Evolutionary conservation across 2,329 filamentous ascomycete genomes (phyloP).

Genomic region (Rhexocercosporidium sp.): DNA sequence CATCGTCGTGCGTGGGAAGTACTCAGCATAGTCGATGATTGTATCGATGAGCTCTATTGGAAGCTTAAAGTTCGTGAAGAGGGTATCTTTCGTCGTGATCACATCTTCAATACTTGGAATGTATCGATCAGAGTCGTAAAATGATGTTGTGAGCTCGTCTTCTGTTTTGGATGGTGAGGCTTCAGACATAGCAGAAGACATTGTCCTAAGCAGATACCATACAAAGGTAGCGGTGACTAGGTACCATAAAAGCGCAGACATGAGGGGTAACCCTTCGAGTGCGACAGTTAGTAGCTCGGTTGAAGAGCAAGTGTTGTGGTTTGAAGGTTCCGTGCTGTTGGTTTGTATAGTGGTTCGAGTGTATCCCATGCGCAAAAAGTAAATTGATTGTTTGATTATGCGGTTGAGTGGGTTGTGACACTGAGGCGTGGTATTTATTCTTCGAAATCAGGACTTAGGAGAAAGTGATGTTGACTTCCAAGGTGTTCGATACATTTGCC

Average conservation of each 20-base stretch:
- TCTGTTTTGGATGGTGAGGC: constrained; percentile 1
- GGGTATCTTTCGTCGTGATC: constrained; percentile 52
- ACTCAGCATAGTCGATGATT: constrained; percentile 65
- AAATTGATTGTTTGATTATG: too few relatives aligned
- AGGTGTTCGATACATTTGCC: background rate
- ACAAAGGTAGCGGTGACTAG: background rate
- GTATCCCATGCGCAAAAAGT: too few relatives aligned
- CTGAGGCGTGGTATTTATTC: background rate
- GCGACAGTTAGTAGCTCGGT: background rate
- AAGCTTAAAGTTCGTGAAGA: constrained; percentile 51
- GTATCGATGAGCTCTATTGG: constrained; percentile 61
- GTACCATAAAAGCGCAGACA: background rate
- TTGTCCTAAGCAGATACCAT: background rate
- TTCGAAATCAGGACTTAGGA: background rate
- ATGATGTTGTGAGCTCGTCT: background rate
- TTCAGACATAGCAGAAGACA: constrained; percentile 4
- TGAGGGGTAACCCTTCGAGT: background rate
- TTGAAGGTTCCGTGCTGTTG: background rate
- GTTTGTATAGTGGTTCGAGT: background rate
- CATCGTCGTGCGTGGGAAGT: constrained; percentile 58
- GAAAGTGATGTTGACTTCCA: background rate
- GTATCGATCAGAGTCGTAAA: constrained; percentile 23
- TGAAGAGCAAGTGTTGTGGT: background rate
- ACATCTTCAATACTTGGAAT: constrained; percentile 55
- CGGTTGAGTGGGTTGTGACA: too few relatives aligned